These are phyloP conservation scores for Heterobasidion parviporum DNA, from an alignment of 1,284 basidiomycete species.

Conservation along the genomic window DNA sequence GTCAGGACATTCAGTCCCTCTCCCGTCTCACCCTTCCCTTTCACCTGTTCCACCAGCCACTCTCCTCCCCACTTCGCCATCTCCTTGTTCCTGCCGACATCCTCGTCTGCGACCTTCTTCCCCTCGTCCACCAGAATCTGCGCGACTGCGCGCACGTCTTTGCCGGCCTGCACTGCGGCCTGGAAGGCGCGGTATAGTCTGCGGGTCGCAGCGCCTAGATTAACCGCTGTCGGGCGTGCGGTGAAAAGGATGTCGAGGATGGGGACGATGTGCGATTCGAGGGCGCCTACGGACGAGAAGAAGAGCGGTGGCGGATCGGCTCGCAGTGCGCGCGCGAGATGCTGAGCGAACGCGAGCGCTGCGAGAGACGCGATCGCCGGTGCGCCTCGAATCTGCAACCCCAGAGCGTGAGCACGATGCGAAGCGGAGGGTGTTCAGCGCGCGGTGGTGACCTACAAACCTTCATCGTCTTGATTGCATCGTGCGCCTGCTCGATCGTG, in stretches of 20 bases:
- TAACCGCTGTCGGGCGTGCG: slow-evolving; percentile 90
- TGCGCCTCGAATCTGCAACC: slow-evolving; percentile 72
- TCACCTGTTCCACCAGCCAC: slow-evolving; percentile 65
- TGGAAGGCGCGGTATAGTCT: slow-evolving; percentile 51
- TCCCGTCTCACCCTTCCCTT: slow-evolving; percentile 36
- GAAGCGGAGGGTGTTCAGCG: background rate
- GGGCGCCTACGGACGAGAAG: slow-evolving; percentile 36
- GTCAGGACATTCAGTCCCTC: slow-evolving; percentile 73
- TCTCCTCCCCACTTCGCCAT: slow-evolving; percentile 81
- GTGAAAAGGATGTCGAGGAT: slow-evolving; percentile 70
- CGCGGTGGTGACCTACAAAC: slow-evolving; percentile 24
- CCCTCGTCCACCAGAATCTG: slow-evolving; percentile 56
- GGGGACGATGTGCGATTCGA: slow-evolving; percentile 45
- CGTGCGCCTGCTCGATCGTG: slow-evolving; percentile 74
- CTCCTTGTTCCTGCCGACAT: slow-evolving; percentile 72
- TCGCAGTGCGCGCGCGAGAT: slow-evolving; percentile 42
- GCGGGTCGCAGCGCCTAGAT: slow-evolving; percentile 77
- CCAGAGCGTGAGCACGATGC: background rate
- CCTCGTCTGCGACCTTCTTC: slow-evolving; percentile 68
- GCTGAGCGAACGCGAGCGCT: slow-evolving; percentile 66
- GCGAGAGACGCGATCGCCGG: slow-evolving; percentile 92
- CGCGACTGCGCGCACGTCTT: slow-evolving; percentile 41
- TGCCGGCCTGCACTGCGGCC: slow-evolving; percentile 27
- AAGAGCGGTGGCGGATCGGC: slow-evolving; percentile 37
- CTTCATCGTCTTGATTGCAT: slow-evolving; percentile 92